Percentiles rank a stretch among this genome's conserved stretches.
These are phyloP conservation scores for Globisporangium paroecandrum DNA, from an alignment of 352 stramenopile species.

Conservation along the genomic window DNA sequence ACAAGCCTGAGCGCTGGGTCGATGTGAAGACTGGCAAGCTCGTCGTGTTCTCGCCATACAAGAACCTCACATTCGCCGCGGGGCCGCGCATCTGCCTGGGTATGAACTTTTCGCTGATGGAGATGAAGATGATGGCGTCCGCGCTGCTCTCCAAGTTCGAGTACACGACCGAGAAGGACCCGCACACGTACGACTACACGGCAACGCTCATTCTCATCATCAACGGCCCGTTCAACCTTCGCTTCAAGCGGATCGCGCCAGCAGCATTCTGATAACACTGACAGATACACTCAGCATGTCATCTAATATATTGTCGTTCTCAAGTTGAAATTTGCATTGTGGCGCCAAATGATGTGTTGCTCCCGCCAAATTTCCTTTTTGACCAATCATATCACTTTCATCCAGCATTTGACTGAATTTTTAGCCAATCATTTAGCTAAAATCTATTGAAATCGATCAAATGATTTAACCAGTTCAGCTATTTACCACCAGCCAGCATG, in stretches of 20 bases:
- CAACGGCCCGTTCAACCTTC: not conserved
- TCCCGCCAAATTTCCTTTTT: too few relatives aligned
- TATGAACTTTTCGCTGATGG: slow-evolving; percentile 27
- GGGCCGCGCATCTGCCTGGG: slow-evolving; percentile 45
- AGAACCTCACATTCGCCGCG: slow-evolving; percentile 42
- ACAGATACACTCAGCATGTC: too few relatives aligned
- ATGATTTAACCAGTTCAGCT: too few relatives aligned
- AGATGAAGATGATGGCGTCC: slow-evolving; percentile 30
- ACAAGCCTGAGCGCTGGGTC: slow-evolving; percentile 49
- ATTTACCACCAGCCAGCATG: not conserved
- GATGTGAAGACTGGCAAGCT: slow-evolving; percentile 19
- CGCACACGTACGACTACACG: slow-evolving; percentile 16
- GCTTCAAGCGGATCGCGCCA: not conserved
- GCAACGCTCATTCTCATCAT: slow-evolving; percentile 16
- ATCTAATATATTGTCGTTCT: too few relatives aligned
- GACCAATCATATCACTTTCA: too few relatives aligned
- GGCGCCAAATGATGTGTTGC: too few relatives aligned
- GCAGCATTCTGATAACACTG: not conserved
- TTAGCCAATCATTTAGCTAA: too few relatives aligned
- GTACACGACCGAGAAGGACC: slow-evolving; percentile 13
- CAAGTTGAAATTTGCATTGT: too few relatives aligned
- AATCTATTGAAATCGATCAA: too few relatives aligned
- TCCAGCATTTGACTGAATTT: too few relatives aligned
- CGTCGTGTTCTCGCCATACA: slow-evolving; percentile 25
- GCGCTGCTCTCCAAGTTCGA: slow-evolving; percentile 24